Conservation (phyloP, 2,329 filamentous ascomycete genomes). For the Rutstroemia sydowiana region DNA sequence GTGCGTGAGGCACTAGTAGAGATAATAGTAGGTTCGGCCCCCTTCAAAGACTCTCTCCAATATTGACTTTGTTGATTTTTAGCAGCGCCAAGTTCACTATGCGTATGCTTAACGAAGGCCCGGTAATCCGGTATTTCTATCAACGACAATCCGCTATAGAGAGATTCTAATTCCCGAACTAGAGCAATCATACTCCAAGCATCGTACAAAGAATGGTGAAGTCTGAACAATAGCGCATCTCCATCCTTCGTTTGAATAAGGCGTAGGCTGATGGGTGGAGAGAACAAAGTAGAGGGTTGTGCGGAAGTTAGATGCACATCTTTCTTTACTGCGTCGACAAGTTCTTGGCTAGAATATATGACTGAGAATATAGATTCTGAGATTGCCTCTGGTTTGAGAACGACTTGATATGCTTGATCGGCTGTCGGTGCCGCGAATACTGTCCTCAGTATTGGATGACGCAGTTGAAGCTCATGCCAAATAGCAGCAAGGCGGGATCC, state of each 20-base stretch:
- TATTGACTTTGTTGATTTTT: neutral
- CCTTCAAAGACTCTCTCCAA: neutral
- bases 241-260: neutral
- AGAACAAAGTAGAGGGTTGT: neutral
- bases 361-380: neutral
- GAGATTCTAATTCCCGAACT: neutral
- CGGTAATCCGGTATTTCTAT: neutral
- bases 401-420: neutral
- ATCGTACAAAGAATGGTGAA: conserved; percentile 2
- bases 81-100: neutral
- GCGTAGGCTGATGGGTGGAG: neutral
- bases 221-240: neutral
- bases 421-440: neutral
- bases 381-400: neutral
- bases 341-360: neutral
- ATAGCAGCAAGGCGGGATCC: neutral
- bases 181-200: conserved; percentile 1
- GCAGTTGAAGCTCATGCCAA: neutral
- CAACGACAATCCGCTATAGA: neutral
- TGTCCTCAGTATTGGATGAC: neutral
- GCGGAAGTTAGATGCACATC: neutral
- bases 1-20: no score
- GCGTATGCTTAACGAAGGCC: neutral
- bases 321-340: neutral
- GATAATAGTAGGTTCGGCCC: neutral